A percentile compares a stretch with the other conserved stretches of the same genome.
phyloP scores from a whole-genome alignment of 1,139 yeast species.

The Ashbya aceris region DNA sequence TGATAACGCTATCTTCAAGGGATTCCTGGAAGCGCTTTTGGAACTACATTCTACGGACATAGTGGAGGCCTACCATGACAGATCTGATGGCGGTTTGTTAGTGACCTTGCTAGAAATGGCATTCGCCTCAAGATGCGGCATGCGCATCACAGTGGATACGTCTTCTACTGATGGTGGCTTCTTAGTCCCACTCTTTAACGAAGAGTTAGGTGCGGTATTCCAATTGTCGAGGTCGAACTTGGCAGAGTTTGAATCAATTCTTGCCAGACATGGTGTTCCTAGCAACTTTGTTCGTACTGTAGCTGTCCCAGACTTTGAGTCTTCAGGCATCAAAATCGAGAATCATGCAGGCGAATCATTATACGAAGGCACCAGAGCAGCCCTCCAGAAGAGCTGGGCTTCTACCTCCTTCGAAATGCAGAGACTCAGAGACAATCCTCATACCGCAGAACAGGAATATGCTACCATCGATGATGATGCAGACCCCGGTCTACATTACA shows the following conservation, averaged over 20 bases:
- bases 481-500: slow-evolving; percentile 85
- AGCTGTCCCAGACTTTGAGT: slow-evolving; percentile 51
- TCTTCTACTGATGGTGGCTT: slow-evolving; percentile 29
- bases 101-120: slow-evolving; percentile 91
- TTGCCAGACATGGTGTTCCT: slow-evolving; percentile 51
- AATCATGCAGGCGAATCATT: slow-evolving; percentile 42
- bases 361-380: slow-evolving; percentile 47
- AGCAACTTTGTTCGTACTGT: slow-evolving; percentile 48
- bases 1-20: slow-evolving; percentile 51
- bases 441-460: slow-evolving; percentile 79
- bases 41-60: slow-evolving; percentile 55
- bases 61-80: slow-evolving; percentile 88
- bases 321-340: slow-evolving; percentile 43
- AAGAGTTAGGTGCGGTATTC: slow-evolving; percentile 95
- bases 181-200: slow-evolving; percentile 65
- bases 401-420: slow-evolving; percentile 87
- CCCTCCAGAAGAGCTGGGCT: slow-evolving; percentile 78
- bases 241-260: slow-evolving; percentile 45
- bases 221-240: slow-evolving; percentile 55
- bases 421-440: slow-evolving; percentile 88
- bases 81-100: slow-evolving; percentile 94
- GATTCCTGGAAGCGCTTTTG: slow-evolving; percentile 60
- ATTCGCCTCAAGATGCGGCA: slow-evolving; percentile 87
- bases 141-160: slow-evolving; percentile 37
- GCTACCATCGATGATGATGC: slow-evolving; percentile 62